Conservation (phyloP, 75 land plant genomes). For the Pseudotsuga menziesii region DNA sequence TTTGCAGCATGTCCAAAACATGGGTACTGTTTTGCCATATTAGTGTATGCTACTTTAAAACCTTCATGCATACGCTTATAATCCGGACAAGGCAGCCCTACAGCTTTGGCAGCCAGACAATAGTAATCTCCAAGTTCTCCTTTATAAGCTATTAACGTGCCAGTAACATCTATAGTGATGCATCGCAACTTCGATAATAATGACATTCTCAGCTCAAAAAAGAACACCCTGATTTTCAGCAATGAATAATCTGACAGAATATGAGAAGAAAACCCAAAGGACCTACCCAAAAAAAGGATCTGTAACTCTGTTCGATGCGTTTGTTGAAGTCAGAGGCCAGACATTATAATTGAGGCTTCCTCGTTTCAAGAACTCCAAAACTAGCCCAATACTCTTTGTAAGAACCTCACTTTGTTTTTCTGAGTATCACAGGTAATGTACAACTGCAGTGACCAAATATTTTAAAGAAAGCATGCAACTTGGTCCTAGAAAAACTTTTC, state of each 20-base stretch:
- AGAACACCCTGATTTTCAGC: not conserved
- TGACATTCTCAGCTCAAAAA: constrained; percentile 26
- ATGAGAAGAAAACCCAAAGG: not conserved
- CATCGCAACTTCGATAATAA: constrained; percentile 50
- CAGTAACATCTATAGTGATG: constrained; percentile 88
- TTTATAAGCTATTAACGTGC: constrained; percentile 88
- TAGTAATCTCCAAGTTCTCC: constrained; percentile 94
- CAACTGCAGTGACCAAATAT: not conserved
- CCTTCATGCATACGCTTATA: constrained; percentile 87
- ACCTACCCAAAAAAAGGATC: not conserved
- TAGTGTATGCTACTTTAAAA: constrained; percentile 80
- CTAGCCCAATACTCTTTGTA: not conserved
- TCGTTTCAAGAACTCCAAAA: not conserved
- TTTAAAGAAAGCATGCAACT: not conserved
- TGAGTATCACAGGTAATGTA: not conserved
- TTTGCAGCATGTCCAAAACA: constrained; percentile 79
- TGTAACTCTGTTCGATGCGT: not conserved
- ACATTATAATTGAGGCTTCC: not conserved
- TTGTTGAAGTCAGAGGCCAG: not conserved
- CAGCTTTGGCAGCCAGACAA: constrained; percentile 92
- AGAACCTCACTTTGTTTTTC: not conserved
- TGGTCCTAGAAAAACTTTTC: not conserved
- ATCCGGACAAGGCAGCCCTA: constrained; percentile 90
- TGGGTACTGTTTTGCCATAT: constrained; percentile 81
- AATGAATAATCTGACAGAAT: not conserved